Percentiles rank a stretch among this genome's conserved stretches.
Conservation (phyloP, 768 basidiomycete genomes). For the Nidularia sp. region DNA sequence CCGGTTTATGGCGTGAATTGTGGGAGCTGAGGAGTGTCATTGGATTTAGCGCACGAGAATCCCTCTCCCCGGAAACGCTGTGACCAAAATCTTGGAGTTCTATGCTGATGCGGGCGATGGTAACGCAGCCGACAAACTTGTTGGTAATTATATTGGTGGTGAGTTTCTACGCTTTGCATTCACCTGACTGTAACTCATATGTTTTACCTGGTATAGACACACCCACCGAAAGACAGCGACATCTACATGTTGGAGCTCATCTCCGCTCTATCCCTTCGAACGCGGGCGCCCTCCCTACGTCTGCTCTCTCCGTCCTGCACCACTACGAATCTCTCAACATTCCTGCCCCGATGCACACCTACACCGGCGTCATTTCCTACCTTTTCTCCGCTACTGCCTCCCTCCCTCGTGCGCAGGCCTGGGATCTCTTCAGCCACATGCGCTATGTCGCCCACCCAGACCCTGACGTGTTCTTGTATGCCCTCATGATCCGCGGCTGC, state of each 20-base stretch:
- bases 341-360: slow-evolving; percentile 70
- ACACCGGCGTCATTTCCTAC: slow-evolving; percentile 61
- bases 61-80: slow-evolving; percentile 32
- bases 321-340: slow-evolving; percentile 60
- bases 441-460: slow-evolving; percentile 88
- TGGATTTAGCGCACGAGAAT: slow-evolving; percentile 35
- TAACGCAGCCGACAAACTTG: slow-evolving; percentile 37
- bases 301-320: slow-evolving; percentile 68
- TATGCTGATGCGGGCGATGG: slow-evolving; percentile 46
- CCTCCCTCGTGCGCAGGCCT: slow-evolving; percentile 70
- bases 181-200: too few species aligned
- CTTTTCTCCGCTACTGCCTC: slow-evolving; percentile 49
- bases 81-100: slow-evolving; percentile 44
- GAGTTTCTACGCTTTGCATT: too few species aligned
- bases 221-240: slow-evolving; percentile 55
- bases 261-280: slow-evolving; percentile 43
- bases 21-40: not conserved
- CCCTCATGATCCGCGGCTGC: slow-evolving; percentile 86
- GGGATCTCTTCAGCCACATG: slow-evolving; percentile 96
- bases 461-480: slow-evolving; percentile 71
- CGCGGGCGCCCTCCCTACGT: slow-evolving; percentile 39
- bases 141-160: slow-evolving; percentile 24
- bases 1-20: not conserved
- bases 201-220: slow-evolving; percentile 13
- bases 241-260: slow-evolving; percentile 71